Evolutionary conservation across 345 rosid species (phyloP).

Genomic region (Eucalyptus sideroxylon): DNA sequence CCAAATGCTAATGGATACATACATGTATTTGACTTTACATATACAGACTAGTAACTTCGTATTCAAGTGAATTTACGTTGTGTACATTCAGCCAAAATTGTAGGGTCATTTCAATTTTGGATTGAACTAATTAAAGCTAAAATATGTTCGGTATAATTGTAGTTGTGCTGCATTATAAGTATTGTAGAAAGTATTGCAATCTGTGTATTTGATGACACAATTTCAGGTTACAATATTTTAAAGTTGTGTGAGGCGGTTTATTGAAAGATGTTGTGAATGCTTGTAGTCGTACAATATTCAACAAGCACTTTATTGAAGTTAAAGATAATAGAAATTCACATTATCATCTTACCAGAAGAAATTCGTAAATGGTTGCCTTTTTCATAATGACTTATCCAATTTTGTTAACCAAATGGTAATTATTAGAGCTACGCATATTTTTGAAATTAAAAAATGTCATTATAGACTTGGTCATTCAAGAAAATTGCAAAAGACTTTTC

Average conservation of each 20-base stretch:
- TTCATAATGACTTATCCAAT: background rate
- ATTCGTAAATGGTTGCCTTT: background rate
- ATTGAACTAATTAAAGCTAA: background rate
- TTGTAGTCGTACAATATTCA: background rate
- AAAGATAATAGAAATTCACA: background rate
- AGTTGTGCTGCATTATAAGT: background rate
- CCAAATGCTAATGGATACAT: background rate
- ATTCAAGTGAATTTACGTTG: background rate
- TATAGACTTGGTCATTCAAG: background rate
- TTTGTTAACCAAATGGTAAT: background rate
- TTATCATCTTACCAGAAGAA: background rate
- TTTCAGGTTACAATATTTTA: background rate
- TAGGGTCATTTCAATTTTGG: background rate
- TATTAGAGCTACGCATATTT: too few relatives aligned
- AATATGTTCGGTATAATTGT: background rate
- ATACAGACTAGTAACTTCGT: background rate
- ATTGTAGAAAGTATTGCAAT: background rate
- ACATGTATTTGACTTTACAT: background rate
- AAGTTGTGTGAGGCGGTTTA: background rate
- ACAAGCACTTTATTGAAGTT: background rate
- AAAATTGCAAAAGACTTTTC: too few relatives aligned
- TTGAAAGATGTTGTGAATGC: background rate
- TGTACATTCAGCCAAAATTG: background rate
- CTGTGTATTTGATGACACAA: background rate
- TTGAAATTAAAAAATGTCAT: too few relatives aligned